Evolutionary conservation across 1,284 basidiomycete species (phyloP).

Genomic region (Anthracocystis walkeri): DNA sequence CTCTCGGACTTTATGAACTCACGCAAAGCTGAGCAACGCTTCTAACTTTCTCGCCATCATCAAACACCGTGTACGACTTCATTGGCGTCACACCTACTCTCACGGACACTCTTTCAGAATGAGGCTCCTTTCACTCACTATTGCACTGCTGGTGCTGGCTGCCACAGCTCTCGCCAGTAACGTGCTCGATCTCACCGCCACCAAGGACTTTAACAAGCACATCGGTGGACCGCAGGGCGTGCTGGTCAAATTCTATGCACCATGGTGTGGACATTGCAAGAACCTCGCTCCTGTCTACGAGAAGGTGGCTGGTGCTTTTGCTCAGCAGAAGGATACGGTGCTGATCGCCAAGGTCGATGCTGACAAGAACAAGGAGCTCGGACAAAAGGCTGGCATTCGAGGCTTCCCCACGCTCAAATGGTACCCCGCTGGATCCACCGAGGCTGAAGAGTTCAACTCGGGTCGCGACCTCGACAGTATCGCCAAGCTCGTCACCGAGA

Average conservation of each 20-base stretch:
- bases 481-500: constrained; percentile 78
- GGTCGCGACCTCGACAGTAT: constrained; percentile 85
- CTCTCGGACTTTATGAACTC: neutral
- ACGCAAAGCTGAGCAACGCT: neutral
- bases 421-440: constrained; percentile 76
- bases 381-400: constrained; percentile 77
- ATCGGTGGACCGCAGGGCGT: constrained; percentile 59
- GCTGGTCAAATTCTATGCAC: constrained; percentile 67
- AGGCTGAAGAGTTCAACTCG: constrained; percentile 79
- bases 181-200: constrained; percentile 64
- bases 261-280: constrained; percentile 72
- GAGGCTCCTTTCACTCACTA: constrained; percentile 30
- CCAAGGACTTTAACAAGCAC: constrained; percentile 56
- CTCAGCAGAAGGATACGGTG: constrained; percentile 79
- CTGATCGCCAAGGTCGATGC: constrained; percentile 93
- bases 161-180: constrained; percentile 49
- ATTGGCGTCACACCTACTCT: constrained; percentile 5
- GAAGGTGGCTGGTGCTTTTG: constrained; percentile 86
- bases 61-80: constrained; percentile 14
- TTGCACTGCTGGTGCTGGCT: constrained; percentile 40
- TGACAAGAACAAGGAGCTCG: constrained; percentile 82
- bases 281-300: constrained; percentile 88
- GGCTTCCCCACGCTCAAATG: constrained; percentile 94
- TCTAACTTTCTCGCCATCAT: neutral
- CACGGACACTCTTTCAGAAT: constrained; percentile 20